Evolutionary conservation across 2,329 filamentous ascomycete genomes (phyloP).

Genomic region (Aurifilum marmelostoma): DNA sequence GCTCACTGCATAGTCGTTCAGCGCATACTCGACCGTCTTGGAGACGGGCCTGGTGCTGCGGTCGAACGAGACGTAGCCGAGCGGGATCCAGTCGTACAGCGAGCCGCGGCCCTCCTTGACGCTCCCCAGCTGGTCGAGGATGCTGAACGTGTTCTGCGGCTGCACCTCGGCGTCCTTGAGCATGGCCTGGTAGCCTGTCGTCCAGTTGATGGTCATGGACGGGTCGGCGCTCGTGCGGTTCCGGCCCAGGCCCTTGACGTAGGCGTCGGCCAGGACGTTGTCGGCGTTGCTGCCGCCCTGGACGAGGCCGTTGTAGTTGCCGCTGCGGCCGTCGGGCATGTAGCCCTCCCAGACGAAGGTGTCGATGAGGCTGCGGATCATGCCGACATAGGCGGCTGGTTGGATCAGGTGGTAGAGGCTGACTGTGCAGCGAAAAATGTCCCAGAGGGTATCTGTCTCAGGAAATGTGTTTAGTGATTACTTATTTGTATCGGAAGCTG

Average conservation of each 20-base stretch:
- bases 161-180: slow-evolving; percentile 74
- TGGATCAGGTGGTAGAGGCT: slow-evolving; percentile 73
- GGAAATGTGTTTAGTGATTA: no score
- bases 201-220: slow-evolving; percentile 61
- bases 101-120: slow-evolving; percentile 69
- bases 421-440: slow-evolving; percentile 69
- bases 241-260: slow-evolving; percentile 64
- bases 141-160: slow-evolving; percentile 68
- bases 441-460: slow-evolving; percentile 65
- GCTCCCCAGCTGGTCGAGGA: slow-evolving; percentile 54
- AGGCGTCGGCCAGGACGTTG: slow-evolving; percentile 68
- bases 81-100: slow-evolving; percentile 60
- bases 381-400: slow-evolving; percentile 63
- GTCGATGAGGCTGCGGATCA: slow-evolving; percentile 73
- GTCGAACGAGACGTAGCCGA: slow-evolving; percentile 58
- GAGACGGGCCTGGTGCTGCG: slow-evolving; percentile 55
- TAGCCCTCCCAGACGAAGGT: slow-evolving; percentile 68
- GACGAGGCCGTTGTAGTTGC: slow-evolving; percentile 68
- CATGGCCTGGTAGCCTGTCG: slow-evolving; percentile 69
- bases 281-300: slow-evolving; percentile 78
- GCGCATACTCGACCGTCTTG: slow-evolving; percentile 59
- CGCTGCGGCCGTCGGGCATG: slow-evolving; percentile 72
- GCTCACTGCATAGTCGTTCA: slow-evolving; percentile 61
- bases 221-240: slow-evolving; percentile 55
- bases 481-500: no score